Evolutionary conservation across 441 rosid genomes (phyloP).

Genomic region (Iberis amara): DNA sequence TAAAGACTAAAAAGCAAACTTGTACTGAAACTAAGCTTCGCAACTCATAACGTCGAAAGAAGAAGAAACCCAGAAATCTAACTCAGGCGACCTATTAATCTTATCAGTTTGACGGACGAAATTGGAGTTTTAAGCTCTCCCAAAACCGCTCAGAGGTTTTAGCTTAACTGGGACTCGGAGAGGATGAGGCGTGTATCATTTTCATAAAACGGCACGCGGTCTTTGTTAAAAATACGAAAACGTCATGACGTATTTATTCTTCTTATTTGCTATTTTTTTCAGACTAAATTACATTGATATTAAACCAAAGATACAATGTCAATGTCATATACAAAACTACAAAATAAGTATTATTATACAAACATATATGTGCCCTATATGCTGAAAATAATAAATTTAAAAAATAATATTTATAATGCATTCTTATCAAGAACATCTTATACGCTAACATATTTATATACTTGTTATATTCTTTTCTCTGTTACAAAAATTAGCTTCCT

Average conservation of each 20-base stretch:
- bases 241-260: conserved; percentile 11
- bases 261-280: no score
- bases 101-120: background rate
- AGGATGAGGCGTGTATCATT: conserved; percentile 17
- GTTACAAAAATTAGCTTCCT: no score
- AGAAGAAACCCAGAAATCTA: conserved; percentile 1
- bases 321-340: no score
- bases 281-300: no score
- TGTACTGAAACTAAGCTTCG: conserved; percentile 33
- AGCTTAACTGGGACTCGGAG: background rate
- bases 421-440: no score
- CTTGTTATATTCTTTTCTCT: no score
- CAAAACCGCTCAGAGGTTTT: background rate
- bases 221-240: background rate
- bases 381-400: no score
- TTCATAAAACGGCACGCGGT: conserved; percentile 9
- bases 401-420: no score
- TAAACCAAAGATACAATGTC: no score
- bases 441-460: no score
- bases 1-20: conserved; percentile 22
- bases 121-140: conserved; percentile 21
- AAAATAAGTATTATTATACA: no score
- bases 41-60: conserved; percentile 29
- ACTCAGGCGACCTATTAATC: background rate
- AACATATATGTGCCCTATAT: no score